Percentiles rank a stretch among this genome's conserved stretches.
phyloP scores from a whole-genome alignment of 2,329 filamentous ascomycete genomes.

The Ophioceras dolichostomum region DNA sequence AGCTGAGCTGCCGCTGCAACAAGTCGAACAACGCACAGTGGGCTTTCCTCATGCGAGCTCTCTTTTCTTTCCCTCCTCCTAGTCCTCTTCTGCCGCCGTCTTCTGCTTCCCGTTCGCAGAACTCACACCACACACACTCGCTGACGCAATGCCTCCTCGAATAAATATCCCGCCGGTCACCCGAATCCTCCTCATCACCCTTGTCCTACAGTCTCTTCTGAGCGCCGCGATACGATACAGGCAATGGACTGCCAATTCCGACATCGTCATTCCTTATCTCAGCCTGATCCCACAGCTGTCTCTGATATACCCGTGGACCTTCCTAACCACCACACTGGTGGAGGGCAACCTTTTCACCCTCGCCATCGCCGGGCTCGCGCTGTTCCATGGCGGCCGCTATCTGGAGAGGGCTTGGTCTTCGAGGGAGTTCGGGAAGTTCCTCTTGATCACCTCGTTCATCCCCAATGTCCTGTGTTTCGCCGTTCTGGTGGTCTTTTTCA shows the following conservation, averaged over 20 bases:
- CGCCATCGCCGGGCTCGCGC: conserved; percentile 59
- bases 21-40: too few species aligned
- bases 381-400: conserved; percentile 90
- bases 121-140: too few species aligned
- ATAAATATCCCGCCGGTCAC: conserved; percentile 91
- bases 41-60: too few species aligned
- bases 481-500: conserved; percentile 56
- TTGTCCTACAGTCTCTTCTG: conserved; percentile 68
- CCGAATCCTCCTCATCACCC: conserved; percentile 61
- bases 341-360: conserved; percentile 90
- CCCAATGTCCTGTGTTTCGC: conserved; percentile 69
- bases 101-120: background rate
- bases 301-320: conserved; percentile 86
- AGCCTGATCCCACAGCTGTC: conserved; percentile 75
- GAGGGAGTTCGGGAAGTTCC: conserved; percentile 81
- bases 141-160: conserved; percentile 60
- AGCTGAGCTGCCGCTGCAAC: too few species aligned
- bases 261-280: conserved; percentile 72
- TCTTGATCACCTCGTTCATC: conserved; percentile 63
- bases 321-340: conserved; percentile 73
- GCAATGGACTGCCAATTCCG: conserved; percentile 50
- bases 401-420: conserved; percentile 94
- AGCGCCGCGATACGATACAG: conserved; percentile 68
- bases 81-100: background rate
- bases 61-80: background rate